Percentiles rank a stretch among this genome's conserved stretches.
Conservation (phyloP, 2,329 filamentous ascomycete genomes). For the Teratosphaeria zuluensis region DNA sequence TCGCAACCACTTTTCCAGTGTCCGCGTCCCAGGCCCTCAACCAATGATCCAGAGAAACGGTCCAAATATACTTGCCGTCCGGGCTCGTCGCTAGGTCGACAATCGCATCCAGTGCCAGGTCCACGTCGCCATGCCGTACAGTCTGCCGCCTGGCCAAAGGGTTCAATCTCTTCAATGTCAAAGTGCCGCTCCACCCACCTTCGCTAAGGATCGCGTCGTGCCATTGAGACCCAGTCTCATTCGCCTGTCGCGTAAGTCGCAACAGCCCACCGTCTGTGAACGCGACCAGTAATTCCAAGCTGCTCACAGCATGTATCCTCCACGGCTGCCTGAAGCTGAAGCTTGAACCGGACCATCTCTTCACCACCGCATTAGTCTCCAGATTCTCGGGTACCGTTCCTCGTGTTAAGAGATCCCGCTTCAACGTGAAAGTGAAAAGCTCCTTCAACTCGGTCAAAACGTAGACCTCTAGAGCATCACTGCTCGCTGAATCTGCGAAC, state of each 20-base stretch:
- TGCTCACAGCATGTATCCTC: conserved; percentile 63
- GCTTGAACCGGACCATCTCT: conserved; percentile 61
- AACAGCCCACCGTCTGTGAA: conserved; percentile 71
- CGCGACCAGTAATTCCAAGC: conserved; percentile 67
- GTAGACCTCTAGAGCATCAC: conserved; percentile 69
- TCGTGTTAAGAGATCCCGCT: conserved; percentile 71
- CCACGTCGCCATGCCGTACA: conserved; percentile 52
- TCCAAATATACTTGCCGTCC: conserved; percentile 52
- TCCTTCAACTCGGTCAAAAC: conserved; percentile 70
- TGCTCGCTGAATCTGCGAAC: conserved; percentile 64
- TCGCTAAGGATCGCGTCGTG: conserved; percentile 62
- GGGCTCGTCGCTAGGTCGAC: conserved; percentile 46
- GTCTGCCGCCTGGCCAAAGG: conserved; percentile 57
- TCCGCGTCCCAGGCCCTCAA: conserved; percentile 81
- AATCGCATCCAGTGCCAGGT: conserved; percentile 58
- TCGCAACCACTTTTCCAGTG: conserved; percentile 67
- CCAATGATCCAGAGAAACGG: conserved; percentile 79
- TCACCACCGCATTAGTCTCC: conserved; percentile 66
- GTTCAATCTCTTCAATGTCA: conserved; percentile 54
- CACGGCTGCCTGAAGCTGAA: conserved; percentile 72
- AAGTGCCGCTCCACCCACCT: conserved; percentile 55
- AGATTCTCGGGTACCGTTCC: conserved; percentile 50
- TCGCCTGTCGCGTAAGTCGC: conserved; percentile 53
- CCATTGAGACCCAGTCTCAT: conserved; percentile 50
- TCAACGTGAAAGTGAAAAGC: conserved; percentile 74